Conservation (phyloP, 108 stramenopile genomes). For the Cyclotella distinguenda region DNA sequence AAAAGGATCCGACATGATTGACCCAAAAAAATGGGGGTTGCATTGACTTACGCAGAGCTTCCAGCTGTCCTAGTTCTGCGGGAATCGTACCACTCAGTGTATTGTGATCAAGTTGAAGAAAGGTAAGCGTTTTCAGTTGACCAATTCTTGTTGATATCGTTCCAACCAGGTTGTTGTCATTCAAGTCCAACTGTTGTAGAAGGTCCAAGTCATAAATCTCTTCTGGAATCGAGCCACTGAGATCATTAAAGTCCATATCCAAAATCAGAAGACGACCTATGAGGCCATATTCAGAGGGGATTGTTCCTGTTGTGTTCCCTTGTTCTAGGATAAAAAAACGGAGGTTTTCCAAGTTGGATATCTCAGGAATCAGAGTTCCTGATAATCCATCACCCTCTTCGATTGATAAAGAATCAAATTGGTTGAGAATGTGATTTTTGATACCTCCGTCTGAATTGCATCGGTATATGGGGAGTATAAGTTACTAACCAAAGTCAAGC, state of each 20-base stretch:
- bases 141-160: slow-evolving; percentile 52
- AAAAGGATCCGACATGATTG: neutral
- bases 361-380: slow-evolving; percentile 59
- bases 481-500: slow-evolving; percentile 11
- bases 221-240: slow-evolving; percentile 17
- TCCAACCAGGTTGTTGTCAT: slow-evolving; percentile 54
- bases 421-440: neutral
- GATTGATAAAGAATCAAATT: neutral
- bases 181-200: slow-evolving; percentile 52
- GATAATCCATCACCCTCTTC: slow-evolving; percentile 61
- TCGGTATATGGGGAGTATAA: no score
- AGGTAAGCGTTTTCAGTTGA: slow-evolving; percentile 45
- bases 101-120: slow-evolving; percentile 52
- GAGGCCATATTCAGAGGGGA: slow-evolving; percentile 59
- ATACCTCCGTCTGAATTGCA: no score
- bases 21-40: neutral
- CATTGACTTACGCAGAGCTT: slow-evolving; percentile 16
- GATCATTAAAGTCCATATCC: slow-evolving; percentile 32
- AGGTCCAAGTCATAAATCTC: slow-evolving; percentile 13
- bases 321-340: slow-evolving; percentile 52
- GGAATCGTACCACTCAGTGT: slow-evolving; percentile 58
- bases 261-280: slow-evolving; percentile 26
- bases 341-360: slow-evolving; percentile 41
- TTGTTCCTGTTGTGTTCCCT: slow-evolving; percentile 49
- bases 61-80: slow-evolving; percentile 48